A percentile compares a stretch with the other conserved stretches of the same genome.
Conservation (phyloP, 495 filamentous ascomycete genomes). For the Lophiotrema nucula region DNA sequence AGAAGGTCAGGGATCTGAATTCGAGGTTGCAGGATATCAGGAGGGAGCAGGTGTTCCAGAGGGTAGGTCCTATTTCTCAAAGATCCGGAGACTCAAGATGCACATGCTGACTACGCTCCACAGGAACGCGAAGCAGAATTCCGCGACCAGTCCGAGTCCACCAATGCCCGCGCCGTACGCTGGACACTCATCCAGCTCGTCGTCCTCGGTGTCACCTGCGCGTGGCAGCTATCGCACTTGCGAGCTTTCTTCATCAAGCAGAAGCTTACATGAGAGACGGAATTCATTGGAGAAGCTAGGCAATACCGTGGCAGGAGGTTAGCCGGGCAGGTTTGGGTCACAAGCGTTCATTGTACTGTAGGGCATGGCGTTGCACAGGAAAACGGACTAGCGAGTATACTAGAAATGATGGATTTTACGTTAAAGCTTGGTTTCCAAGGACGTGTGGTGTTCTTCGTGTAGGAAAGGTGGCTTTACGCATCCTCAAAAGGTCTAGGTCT, state of each 20-base stretch:
- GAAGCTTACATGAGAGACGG: slow-evolving; percentile 71
- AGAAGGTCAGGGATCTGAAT: slow-evolving; percentile 88
- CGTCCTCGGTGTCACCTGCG: slow-evolving; percentile 86
- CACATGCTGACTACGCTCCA: slow-evolving; percentile 9
- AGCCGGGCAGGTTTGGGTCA: too few species aligned
- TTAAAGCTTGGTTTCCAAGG: too few species aligned
- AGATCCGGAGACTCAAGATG: not conserved
- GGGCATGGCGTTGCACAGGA: too few species aligned
- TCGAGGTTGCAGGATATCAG: slow-evolving; percentile 82
- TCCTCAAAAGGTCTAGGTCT: too few species aligned
- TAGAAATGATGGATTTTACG: too few species aligned
- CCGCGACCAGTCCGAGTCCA: slow-evolving; percentile 91
- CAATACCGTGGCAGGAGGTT: too few species aligned
- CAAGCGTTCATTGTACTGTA: too few species aligned
- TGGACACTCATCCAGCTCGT: slow-evolving; percentile 90
- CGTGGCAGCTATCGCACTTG: slow-evolving; percentile 95
- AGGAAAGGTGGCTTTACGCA: too few species aligned
- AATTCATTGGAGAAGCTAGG: too few species aligned
- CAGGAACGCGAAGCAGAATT: slow-evolving; percentile 98
- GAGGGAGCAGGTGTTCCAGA: slow-evolving; percentile 92
- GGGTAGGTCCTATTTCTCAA: slow-evolving; percentile 57
- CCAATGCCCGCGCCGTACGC: slow-evolving; percentile 87
- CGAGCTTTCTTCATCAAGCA: slow-evolving; percentile 99
- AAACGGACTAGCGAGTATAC: too few species aligned
- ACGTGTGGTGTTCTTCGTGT: too few species aligned